phyloP scores from a whole-genome alignment of 768 basidiomycete genomes.

The Erythrobasidium yunnanense region DNA sequence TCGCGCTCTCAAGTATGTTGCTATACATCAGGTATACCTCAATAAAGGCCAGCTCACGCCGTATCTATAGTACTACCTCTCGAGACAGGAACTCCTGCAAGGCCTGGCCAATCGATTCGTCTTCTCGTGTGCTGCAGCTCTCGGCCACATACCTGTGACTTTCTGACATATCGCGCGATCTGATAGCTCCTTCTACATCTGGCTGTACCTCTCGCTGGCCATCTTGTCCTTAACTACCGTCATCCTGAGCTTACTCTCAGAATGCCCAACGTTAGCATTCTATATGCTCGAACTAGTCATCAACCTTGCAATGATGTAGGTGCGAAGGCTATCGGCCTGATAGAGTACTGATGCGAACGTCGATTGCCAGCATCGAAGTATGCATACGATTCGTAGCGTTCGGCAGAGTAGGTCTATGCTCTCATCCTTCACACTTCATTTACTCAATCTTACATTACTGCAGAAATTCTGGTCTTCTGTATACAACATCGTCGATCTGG shows the following conservation, averaged over 20 bases:
- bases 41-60: too few species aligned
- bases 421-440: too few species aligned
- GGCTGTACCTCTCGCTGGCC: slow-evolving; percentile 81
- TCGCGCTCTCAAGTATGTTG: too few species aligned
- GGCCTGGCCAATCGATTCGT: slow-evolving; percentile 84
- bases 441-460: too few species aligned
- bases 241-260: slow-evolving; percentile 65
- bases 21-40: too few species aligned
- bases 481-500: slow-evolving; percentile 37
- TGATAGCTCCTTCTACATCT: slow-evolving; percentile 52
- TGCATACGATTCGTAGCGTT: slow-evolving; percentile 82
- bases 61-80: slow-evolving; percentile 74
- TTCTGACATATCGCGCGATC: background rate
- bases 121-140: slow-evolving; percentile 69
- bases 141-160: slow-evolving; percentile 41
- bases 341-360: background rate
- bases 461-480: slow-evolving; percentile 64
- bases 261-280: slow-evolving; percentile 76
- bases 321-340: background rate
- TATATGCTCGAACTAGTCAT: slow-evolving; percentile 81
- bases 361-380: slow-evolving; percentile 86
- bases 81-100: slow-evolving; percentile 66
- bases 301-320: slow-evolving; percentile 45
- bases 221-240: slow-evolving; percentile 75
- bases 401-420: slow-evolving; percentile 58